Base-by-base conservation (phyloP, 2,329 filamentous ascomycete genomes). In the Parafenestella ontariensis region DNA sequence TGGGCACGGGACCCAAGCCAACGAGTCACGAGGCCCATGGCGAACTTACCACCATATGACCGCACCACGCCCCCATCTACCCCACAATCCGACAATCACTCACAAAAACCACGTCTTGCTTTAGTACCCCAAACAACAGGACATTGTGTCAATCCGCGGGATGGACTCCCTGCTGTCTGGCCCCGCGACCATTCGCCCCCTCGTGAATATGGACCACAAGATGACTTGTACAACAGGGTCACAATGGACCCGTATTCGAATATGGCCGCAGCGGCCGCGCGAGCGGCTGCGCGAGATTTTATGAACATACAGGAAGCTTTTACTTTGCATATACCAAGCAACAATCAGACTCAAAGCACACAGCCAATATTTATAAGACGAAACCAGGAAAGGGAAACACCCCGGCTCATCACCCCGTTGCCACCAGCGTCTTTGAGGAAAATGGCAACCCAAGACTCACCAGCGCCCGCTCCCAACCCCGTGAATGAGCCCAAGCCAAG, bases 1-100 rank as follows among this genome's bases (percentile, higher is more conserved):
- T 49, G 56, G 46, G 33, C 56, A 56, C 53, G 45, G 37, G 56
- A 54, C 44, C 43, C 21, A 10, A 31, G 26, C 31, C 26, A 45
- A 28, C 49, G 24, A 40, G 55, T 58, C 58, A 61, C 58, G 55
- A 58, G 55, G 46, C 47, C 45, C 34, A 54, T 54, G 49, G 18
- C 46, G 33, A 37, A 45, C 33, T 42, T 49, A 44, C 41, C 34
- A 41, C 39, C 58, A 54, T 52, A 53, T 61, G 55, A 61, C 54
- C 46, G 44, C 33, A 56, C 43, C 58, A 58, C 52, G 52, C 52
- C 45, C 46, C 42, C 54, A 49, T 29, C 47, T 33, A 24, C 36
- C 48, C 49, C 43, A 31, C 44, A 21, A 37, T 24, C 28, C 28
- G 28, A 24, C 46, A 18, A 23, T 26, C 42, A 45, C 20, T 36